Evolutionary conservation across 495 filamentous ascomycete genomes (phyloP), one percentile per base, ranked within the genome.

Genomic region (Lasiosphaeria ovina): DNA sequence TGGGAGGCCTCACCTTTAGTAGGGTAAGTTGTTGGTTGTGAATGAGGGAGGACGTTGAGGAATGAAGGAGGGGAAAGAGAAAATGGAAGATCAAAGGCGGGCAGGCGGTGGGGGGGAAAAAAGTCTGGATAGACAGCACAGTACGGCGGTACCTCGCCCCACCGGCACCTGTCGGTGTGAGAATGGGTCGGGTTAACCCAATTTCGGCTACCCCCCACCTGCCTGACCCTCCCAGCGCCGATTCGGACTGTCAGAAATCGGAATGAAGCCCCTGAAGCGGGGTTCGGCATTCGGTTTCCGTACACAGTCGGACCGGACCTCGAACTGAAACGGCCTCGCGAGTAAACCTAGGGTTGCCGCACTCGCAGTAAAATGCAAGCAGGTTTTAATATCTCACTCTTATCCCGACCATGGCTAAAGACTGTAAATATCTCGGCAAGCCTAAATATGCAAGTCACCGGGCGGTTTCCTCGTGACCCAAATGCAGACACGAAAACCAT

Each of bases 231-330:
- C 49, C 49, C 10, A 32, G 32, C 49, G 11, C 49, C 49, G 49
- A 32, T 47, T 47, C 44, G 44, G 44, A n/a, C 44, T 47, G 44
- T 47, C 44, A 47, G 16, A 47, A n/a, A 14, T n/a, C 12, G 44
- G 44, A 47, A 47, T 5, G 10, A 45, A 31, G 32, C 16, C 17
- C 49, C 32, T 51, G 49, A 35, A 24, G n/a, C n/a, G 49, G 44
- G 49, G 12, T 35, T 51, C 49, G 49, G 36, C 36, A 45, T 56
- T 56, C 54, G 54, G 54, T 45, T 45, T 31, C 54, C 31, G 44
- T 47, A 7, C 44, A 47, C 24, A 24, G 24, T 24, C 24, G 24
- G 24, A 24, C 24, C 24, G 24, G 24, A 24, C 24, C 24, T 24
- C 24, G 24, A 24, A 24, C 24, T 24, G 24, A 24, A 24, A 24